phyloP scores from a whole-genome alignment of 257 asterid species.

The Nicotiana tomentosiformis region DNA sequence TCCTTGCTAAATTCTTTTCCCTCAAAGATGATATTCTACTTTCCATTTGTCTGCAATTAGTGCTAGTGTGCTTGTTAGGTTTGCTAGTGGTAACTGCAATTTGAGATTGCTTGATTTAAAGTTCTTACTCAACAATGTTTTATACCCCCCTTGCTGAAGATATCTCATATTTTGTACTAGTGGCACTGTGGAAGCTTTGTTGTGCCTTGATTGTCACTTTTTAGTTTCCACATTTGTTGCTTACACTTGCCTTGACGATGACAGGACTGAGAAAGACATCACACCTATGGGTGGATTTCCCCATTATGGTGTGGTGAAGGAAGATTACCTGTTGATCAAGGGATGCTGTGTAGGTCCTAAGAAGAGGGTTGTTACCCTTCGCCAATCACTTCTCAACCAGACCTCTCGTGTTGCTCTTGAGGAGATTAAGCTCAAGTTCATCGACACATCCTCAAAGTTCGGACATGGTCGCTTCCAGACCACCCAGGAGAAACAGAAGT shows the following conservation, averaged over 20 bases:
- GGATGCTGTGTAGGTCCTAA: conserved; percentile 54
- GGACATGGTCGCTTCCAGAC: conserved; percentile 62
- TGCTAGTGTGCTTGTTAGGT: too few relatives aligned
- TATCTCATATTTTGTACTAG: not conserved
- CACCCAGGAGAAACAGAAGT: conserved; percentile 43
- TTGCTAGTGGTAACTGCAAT: not conserved
- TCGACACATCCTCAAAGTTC: conserved; percentile 47
- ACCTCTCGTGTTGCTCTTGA: conserved; percentile 45
- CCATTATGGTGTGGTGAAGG: conserved; percentile 51
- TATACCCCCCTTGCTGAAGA: not conserved
- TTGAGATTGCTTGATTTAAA: not conserved
- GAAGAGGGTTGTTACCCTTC: conserved; percentile 46
- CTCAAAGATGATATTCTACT: not conserved
- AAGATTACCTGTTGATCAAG: conserved; percentile 44
- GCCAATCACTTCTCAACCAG: conserved; percentile 43
- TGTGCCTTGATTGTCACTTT: not conserved
- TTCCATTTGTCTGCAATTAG: too few relatives aligned
- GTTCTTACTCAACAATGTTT: not conserved
- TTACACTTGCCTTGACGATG: not conserved
- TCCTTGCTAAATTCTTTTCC: not conserved
- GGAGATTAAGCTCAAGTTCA: conserved; percentile 50
- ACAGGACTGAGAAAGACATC: conserved; percentile 49
- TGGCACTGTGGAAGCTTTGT: not conserved
- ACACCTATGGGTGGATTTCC: conserved; percentile 58
- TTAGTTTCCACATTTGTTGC: not conserved